Evolutionary conservation across 1,139 yeast genomes (phyloP).

Genomic region (Pichia sp.): DNA sequence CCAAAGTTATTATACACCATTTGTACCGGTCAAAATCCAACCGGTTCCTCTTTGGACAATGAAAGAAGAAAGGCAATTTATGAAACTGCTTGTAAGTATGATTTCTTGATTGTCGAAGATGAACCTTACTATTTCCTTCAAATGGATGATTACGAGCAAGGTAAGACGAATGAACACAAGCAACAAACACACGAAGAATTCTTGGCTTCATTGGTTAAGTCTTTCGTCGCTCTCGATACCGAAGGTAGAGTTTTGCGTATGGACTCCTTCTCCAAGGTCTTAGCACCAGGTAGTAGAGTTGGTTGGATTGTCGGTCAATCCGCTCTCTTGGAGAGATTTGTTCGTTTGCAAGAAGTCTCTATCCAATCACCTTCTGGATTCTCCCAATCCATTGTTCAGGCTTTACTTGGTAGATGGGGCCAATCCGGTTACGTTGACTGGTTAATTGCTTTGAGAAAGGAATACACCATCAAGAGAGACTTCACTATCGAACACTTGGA

Average conservation of each 20-base stretch:
- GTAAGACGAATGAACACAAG: constrained; percentile 30
- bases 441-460: constrained; percentile 79
- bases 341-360: constrained; percentile 74
- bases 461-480: constrained; percentile 74
- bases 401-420: constrained; percentile 61
- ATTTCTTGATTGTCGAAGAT: constrained; percentile 77
- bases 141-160: constrained; percentile 61
- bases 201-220: constrained; percentile 61
- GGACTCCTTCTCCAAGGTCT: constrained; percentile 86
- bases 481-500: constrained; percentile 64
- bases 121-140: constrained; percentile 94
- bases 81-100: constrained; percentile 68
- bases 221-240: constrained; percentile 68
- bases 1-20: constrained; percentile 72
- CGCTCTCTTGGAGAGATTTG: constrained; percentile 54
- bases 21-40: constrained; percentile 93
- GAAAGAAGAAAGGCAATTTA: constrained; percentile 73
- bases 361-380: constrained; percentile 82
- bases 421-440: constrained; percentile 76
- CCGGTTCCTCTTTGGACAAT: constrained; percentile 68
- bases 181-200: constrained; percentile 45
- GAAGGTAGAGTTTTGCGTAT: constrained; percentile 90
- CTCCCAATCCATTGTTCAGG: constrained; percentile 57
- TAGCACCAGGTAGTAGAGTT: constrained; percentile 87
- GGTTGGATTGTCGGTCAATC: constrained; percentile 89